Base-by-base conservation (phyloP, 441 rosid species). In the Hura crepitans region DNA sequence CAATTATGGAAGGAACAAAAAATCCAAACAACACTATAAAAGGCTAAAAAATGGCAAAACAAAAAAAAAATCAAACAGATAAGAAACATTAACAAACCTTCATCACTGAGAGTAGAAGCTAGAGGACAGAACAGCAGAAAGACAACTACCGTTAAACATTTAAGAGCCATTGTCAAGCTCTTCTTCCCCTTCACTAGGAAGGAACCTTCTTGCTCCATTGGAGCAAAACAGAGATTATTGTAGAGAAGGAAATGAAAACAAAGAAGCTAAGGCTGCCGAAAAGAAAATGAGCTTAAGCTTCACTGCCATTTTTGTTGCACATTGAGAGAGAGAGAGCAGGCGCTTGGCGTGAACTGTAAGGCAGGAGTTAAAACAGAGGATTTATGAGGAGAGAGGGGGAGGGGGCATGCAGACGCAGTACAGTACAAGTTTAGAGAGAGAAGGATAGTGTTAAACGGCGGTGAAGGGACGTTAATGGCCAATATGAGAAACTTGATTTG, bases 281-380 rank as follows among this genome's bases (percentile, higher is more conserved):
- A 5, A 51, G 31, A 43, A 61, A 71, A 18, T 9, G 18, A 12
- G 28, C 14, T 11, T 5, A 20, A n/a, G 43, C 49, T 28, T n/a
- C 4, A 15, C 51, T 47, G 28, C 50, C 61, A 68, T 68, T 43
- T 35, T 55, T 14, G 2, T 9, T 2, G 0, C 3, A 0, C 17
- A 3, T 1, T 17, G 65, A 30, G 30, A 20, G 73, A 49, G 51
- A 50, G 69, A 63, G 75, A 55, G 73, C 91, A 86, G 91, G 87
- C 86, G 87, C 77, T 84, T 87, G 82, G 93, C 97, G 96, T 91
- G 96, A 87, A 78, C 78, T 66, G 85, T 46, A 85, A 85, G 95
- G 85, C 74, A 86, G 57, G 76, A 71, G 79, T 69, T 46, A 70
- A 74, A 47, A 74, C 67, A 62, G 83, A 79, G 85, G 75, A 68